Evolutionary conservation across 768 basidiomycete genomes (phyloP).

Genomic region (Megacollybia marginata): DNA sequence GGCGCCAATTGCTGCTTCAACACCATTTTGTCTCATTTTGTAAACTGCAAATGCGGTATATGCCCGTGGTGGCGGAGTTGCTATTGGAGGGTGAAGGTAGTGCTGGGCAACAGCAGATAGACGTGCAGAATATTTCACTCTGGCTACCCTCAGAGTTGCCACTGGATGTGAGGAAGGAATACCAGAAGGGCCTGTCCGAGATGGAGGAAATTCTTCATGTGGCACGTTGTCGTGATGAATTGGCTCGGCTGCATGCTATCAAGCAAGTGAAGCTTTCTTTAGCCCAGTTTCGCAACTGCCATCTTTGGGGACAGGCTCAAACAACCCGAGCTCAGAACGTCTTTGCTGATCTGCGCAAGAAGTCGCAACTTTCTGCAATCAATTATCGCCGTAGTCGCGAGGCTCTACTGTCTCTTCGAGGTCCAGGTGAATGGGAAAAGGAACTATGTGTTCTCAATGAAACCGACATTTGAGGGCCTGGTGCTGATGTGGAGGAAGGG

Average conservation of each 20-base stretch:
- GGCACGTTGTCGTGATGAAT: background rate
- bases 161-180: background rate
- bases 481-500: too few relatives aligned
- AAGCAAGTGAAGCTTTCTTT: too few relatives aligned
- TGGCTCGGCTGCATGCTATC: background rate
- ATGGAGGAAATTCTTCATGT: background rate
- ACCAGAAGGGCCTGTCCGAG: background rate
- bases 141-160: background rate
- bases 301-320: too few relatives aligned
- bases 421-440: too few relatives aligned
- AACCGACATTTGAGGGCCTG: too few relatives aligned
- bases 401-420: too few relatives aligned
- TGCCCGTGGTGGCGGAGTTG: background rate
- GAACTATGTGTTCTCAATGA: too few relatives aligned
- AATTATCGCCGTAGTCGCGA: too few relatives aligned
- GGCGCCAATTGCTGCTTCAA: background rate
- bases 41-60: background rate
- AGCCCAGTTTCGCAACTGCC: too few relatives aligned
- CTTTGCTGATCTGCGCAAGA: too few relatives aligned
- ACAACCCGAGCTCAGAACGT: too few relatives aligned
- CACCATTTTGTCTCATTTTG: background rate
- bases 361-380: too few relatives aligned
- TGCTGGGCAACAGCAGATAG: background rate
- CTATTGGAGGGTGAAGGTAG: background rate
- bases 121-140: background rate